Base-by-base conservation (phyloP, 306 rosid genomes). In the Rosa multiflora region DNA sequence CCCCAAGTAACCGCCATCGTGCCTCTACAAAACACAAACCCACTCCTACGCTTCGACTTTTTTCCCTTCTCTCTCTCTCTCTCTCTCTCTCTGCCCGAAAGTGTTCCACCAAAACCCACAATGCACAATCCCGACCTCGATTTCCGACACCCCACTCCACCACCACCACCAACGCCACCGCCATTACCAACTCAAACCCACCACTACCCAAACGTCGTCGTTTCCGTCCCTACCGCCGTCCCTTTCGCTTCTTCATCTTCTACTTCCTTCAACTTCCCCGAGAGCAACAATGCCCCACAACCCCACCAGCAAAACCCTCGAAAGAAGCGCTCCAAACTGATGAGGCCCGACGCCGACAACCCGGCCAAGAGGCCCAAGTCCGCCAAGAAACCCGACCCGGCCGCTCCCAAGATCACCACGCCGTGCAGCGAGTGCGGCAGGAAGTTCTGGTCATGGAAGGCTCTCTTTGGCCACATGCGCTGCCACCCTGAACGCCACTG, bases 401-500 rank as follows among this genome's bases (percentile, higher is more conserved):
- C 29, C 0, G 84, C 87, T 5, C 89, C 89, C 4, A 82, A 80
- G 82, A 85, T 83, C 35, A 85, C 90, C 0, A 73, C 70, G 14
- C 89, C 90, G 0, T 95, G 99, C 74, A 86, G 77, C 11, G 98
- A 92, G 73, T 95, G 99, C 15, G 96, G 94, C 0, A 89, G 83
- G 86, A 84, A 68, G 63, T 95, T 95, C 84, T 91, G 91, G 90
- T 91, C 99, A 0, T 83, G 87, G 88, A 95, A 95, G 81, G 99
- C 99, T 6, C 87, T 90, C 5, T 89, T 84, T 44, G 99, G 99
- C 0, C 99, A 95, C 87, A 95, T 95, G 99, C 84, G 98, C 7
- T 95, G 97, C 68, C 99, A 91, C 79, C 99, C 99, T 0, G 99
- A 95, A 61, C 97, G 97, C 1, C 83, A 82, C 17, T 94, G 98